Evolutionary conservation across 805 yeast species (phyloP), one percentile per base, ranked within the genome.

Genomic region (Blastobotrys robertii): DNA sequence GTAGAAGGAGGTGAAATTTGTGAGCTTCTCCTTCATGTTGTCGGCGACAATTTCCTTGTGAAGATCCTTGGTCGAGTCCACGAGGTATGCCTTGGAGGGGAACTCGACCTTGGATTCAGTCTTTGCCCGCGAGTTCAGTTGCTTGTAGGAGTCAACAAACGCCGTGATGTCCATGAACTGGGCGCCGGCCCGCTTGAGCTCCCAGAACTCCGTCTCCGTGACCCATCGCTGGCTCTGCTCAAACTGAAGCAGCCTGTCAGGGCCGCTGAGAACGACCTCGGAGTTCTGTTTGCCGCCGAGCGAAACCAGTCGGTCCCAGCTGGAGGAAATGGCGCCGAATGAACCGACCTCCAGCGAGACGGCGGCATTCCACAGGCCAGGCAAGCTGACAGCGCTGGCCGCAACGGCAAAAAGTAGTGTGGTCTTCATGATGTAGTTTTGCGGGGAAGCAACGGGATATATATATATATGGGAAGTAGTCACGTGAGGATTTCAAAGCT

Each of bases 131-230:
- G 42, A 29, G 14, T 30, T 41, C 4, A 28, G 38, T 14, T 34
- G 43, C 25, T 38, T 30, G 29, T 37, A 30, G 19, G 30, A 16
- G n/a, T 33, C 43, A 12, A 39, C 38, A 19, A 37, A 33, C 4
- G 38, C 42, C 6, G 88, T 80, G 30, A 81, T 69, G 61, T 82
- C 90, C 50, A 82, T 73, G 56, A 80, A 82, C 22, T 66, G 70
- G 25, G 68, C 59, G 41, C 79, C 79, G 30, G 65, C 57, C 41
- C 64, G 59, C 52, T 64, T 64, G 37, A 74, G 56, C 12, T 53
- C 54, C 12, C 69, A 49, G 50, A 74, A 67, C 42, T 73, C 72
- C 9, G 56, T 56, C 45, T 72, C 77, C 10, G 61, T 53, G 40
- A 66, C 68, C 45, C 53, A 51, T 19, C 25, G 25, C 25, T 19